Base-by-base conservation (phyloP, 495 filamentous ascomycete genomes). In the Penicillium cataractarum region DNA sequence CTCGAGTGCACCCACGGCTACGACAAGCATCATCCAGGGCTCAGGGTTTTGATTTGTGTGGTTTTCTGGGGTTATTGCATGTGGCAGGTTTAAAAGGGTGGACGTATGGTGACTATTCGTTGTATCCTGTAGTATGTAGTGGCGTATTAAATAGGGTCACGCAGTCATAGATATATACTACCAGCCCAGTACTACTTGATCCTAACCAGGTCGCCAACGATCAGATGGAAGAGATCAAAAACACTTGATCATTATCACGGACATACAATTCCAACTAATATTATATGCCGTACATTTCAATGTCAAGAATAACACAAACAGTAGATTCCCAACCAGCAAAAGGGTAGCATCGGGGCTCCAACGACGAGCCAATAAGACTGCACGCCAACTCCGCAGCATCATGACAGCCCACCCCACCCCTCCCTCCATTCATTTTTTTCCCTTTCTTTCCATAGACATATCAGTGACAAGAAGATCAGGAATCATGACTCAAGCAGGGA, bases 331-430 rank as follows among this genome's bases (percentile, higher is more conserved):
- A 44, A 21, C 40, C 4, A n/a, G 7, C 0, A 19, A 46, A 46
- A 54, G 51, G 55, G 56, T 58, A 44, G 27, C 15, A 31, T 37
- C 42, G 33, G 46, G 6, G 1, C 33, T 22, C 26, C 22, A 44
- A 19, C 49, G 8, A 13, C 12, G 53, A 42, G 39, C 64, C 64
- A 66, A 66, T 66, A 17, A 19, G 37, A 48, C 57, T 48, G 27
- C 51, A 26, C 24, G 19, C 37, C 29, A 39, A 58, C 65, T 67
- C 65, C 60, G 65, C 65, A 67, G 53, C 40, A 63, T 63, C 57
- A 66, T 19, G 52, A 52, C n/a, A 61, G 62, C 32, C 32, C 13
- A 33, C 35, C 49, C 44, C 35, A 32, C 48, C 49, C n/a, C 26
- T 22, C 51, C 51, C 51, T 32, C 29, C 13, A 49, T 10, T 33